Conservation (phyloP, 1,284 basidiomycete genomes). For the Apiotrichum domesticum region DNA sequence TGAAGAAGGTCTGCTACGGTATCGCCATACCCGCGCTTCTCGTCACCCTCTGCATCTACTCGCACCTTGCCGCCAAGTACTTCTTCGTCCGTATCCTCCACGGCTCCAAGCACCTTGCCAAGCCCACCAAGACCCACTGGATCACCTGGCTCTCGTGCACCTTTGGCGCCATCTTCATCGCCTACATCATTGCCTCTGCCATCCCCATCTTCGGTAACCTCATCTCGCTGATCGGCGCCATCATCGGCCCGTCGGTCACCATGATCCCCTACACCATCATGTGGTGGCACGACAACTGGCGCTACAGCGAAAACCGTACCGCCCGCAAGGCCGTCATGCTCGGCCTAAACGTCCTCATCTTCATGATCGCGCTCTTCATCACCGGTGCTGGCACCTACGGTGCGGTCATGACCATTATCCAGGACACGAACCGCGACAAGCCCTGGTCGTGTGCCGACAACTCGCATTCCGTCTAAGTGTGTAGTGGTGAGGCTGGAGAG, state of each 20-base stretch:
- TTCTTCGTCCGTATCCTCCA: conserved; percentile 31
- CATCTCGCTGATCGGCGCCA: conserved; percentile 32
- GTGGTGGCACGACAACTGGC: conserved; percentile 30
- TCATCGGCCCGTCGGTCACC: conserved; percentile 30
- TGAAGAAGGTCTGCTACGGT: conserved; percentile 46
- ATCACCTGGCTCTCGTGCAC: conserved; percentile 26
- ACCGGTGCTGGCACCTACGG: conserved; percentile 34
- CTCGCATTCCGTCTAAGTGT: conserved; percentile 17
- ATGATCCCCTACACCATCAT: conserved; percentile 27
- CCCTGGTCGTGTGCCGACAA: conserved; percentile 39
- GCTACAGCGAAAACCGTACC: conserved; percentile 1
- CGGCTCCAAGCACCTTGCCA: conserved; percentile 28
- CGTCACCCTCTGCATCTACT: conserved; percentile 20
- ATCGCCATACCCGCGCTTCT: conserved; percentile 41
- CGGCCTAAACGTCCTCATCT: conserved; percentile 15
- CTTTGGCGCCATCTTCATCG: conserved; percentile 18
- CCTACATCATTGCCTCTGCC: conserved; percentile 33
- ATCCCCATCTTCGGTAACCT: conserved; percentile 31
- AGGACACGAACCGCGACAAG: conserved; percentile 16
- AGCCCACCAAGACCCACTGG: conserved; percentile 29
- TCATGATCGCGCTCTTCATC: conserved; percentile 26
- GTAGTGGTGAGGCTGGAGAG: too few relatives aligned
- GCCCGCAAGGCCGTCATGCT: conserved; percentile 3
- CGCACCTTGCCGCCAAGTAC: conserved; percentile 35
- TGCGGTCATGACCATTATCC: conserved; percentile 26